Evolutionary conservation across 805 yeast species (phyloP), one percentile per base, ranked within the genome.

Genomic region (Yarrowia bubula): DNA sequence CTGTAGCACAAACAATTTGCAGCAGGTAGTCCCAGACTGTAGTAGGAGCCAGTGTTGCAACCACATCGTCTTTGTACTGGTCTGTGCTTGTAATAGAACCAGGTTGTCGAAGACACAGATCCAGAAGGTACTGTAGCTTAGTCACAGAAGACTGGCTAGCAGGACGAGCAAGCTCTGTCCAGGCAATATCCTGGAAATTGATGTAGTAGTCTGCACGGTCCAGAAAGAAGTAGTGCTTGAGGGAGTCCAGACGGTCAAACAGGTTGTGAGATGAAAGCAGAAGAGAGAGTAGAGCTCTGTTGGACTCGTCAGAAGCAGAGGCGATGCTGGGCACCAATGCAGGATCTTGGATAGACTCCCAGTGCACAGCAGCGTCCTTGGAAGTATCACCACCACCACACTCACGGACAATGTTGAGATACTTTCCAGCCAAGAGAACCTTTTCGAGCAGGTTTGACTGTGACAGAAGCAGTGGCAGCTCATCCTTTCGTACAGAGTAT

Each of bases 391-490:
- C 70, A 3, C 83, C 76, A 0, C 87, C 88, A 70, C 89, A 86
- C 65, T 81, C 85, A 65, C 84, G 81, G 48, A 89, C 79, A 2
- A 93, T 86, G 70, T 90, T 89, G 65, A 92, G 77, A 70, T 87
- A 87, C 75, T 91, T 92, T 1, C 99, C 99, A 0, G 97, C 90
- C 60, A 86, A 78, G 28, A 93, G 77, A 0, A 93, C 81, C 74
- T 88, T 87, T 57, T 81, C 80, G 69, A 88, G 88, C 7, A 86
- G 72, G 1, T 80, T 82, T 31, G 77, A 78, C 42, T 79, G 75
- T 7, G 79, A 75, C 66, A 93, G 84, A 68, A 87, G 91, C 64
- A 82, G 80, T 4, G 93, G 85, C 41, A 92, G 71, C 0, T 93
- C 96, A 70, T 90, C 96, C 57, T 82, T 82, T 57, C 92, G 80